phyloP scores from a whole-genome alignment of 2,329 filamentous ascomycete species.

The Curvularia lunata region DNA sequence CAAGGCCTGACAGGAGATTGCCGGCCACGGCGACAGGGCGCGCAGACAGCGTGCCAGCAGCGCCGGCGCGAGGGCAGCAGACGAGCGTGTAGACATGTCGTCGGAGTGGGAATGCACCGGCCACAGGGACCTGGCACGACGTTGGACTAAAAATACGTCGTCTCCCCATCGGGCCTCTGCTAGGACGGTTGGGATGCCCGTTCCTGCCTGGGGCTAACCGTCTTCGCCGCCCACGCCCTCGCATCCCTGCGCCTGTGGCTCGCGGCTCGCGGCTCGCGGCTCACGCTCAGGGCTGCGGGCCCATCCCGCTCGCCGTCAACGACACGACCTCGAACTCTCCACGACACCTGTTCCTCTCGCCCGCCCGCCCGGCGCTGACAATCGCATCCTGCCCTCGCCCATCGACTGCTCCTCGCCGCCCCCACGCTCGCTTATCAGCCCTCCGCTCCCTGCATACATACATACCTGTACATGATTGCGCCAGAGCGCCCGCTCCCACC shows the following conservation, averaged over 20 bases:
- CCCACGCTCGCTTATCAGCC: conserved; percentile 18
- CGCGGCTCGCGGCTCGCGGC: conserved; percentile 5
- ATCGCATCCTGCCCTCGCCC: neutral
- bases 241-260: conserved; percentile 4
- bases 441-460: conserved; percentile 6
- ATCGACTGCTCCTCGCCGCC: conserved; percentile 1
- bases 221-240: conserved; percentile 1
- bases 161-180: neutral
- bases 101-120: neutral
- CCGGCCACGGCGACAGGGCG: neutral
- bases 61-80: neutral
- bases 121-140: conserved; percentile 1
- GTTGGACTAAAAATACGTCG: conserved; percentile 20
- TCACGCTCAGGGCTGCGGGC: conserved; percentile 2
- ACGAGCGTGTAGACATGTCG: neutral
- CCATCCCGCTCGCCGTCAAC: conserved; percentile 17
- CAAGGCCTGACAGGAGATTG: neutral
- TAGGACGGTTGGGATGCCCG: neutral
- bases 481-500: conserved; percentile 19
- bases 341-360: conserved; percentile 11
- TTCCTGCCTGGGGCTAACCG: conserved; percentile 15
- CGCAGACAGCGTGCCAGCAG: neutral
- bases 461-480: conserved; percentile 28
- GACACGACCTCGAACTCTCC: conserved; percentile 5
- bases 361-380: conserved; percentile 7